Evolutionary conservation across 2,329 filamentous ascomycete species (phyloP), one percentile per base, ranked within the genome.

Genomic region (Fusarium keratoplasticum): DNA sequence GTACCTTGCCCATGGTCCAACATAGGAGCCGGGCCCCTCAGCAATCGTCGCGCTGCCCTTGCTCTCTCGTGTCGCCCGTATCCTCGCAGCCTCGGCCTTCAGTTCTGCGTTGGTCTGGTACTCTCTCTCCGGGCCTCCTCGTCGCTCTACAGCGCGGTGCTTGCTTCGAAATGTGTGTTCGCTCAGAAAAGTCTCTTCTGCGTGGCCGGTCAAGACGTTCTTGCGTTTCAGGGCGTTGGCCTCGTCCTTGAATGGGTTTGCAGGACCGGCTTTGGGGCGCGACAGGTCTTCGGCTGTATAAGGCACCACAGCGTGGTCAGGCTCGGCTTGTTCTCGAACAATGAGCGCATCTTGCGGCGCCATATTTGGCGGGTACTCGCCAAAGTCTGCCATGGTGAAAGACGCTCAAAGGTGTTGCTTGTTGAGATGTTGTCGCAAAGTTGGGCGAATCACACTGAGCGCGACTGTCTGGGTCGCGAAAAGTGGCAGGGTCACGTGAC

Each of bases 1-100:
- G 80, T 97, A 98, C 81, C 89, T 92, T 10, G 96, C 97, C 97
- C 97, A 99, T 0, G 96, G 97, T 0, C 97, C 97, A 40, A 97
- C 89, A 82, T 99, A 99, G 54, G 95, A 92, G 63, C 92, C 93
- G 9, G 95, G 91, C 1, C 96, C 96, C 78, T 98, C 95, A 0
- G 95, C 93, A 42, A 98, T 88, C 20, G 92, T 91, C 47, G 95
- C 90, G 80, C 96, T 92, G 57, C 96, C 96, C 80, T 96, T 98
- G 75, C 87, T 91, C 82, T 98, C 95, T 70, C 96, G 89, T 76
- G 92, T 93, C n/a, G 91, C 87, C 57, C 93, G 87, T 82, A 95
- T 85, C 67, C 86, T 87, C 40, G 90, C 90, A 6, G 92, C 91
- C 66, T 92, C 89, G 73, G 93, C 93, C 82, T 97, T 98, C 31